A percentile compares a stretch with the other conserved stretches of the same genome.
These are phyloP conservation scores for Glonium stellatum DNA, from an alignment of 495 filamentous ascomycete genomes.

Conservation along the genomic window DNA sequence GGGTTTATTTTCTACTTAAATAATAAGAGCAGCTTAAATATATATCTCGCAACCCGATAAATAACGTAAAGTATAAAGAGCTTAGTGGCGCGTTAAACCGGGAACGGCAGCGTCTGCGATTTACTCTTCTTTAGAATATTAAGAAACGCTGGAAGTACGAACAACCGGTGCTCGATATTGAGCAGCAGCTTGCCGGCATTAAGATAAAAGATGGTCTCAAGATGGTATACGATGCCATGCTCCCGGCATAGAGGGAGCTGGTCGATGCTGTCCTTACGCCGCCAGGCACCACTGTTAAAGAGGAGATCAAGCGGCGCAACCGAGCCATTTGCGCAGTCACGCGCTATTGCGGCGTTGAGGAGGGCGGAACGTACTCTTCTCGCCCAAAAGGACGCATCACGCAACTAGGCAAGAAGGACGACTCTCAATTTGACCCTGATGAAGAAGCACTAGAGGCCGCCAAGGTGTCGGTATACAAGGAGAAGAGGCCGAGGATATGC, in stretches of 20 bases:
- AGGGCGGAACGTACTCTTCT: constrained; percentile 12
- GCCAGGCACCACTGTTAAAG: constrained; percentile 14
- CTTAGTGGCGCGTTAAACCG: constrained; percentile 11
- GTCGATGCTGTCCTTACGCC: constrained; percentile 17
- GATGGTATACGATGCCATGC: constrained; percentile 7
- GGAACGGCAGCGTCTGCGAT: constrained; percentile 28
- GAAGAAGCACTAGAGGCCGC: constrained; percentile 18
- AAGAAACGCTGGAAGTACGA: constrained; percentile 30
- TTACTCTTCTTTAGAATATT: constrained; percentile 23
- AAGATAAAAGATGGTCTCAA: constrained; percentile 7
- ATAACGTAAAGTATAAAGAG: constrained; percentile 16
- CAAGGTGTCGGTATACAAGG: constrained; percentile 31
- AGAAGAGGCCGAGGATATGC: constrained; percentile 37
- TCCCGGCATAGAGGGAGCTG: constrained; percentile 15
- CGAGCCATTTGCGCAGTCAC: constrained; percentile 19
- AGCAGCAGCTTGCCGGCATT: constrained; percentile 30
- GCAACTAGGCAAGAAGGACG: constrained; percentile 7
- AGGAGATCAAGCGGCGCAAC: constrained; percentile 16
- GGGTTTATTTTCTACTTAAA: constrained; percentile 13
- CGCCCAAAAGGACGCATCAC: constrained; percentile 1
- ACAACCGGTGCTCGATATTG: constrained; percentile 30
- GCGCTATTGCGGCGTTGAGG: constrained; percentile 18
- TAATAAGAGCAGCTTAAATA: constrained; percentile 15
- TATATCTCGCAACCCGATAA: constrained; percentile 5
- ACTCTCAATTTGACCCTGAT: constrained; percentile 7